Percentiles rank a stretch among this genome's conserved stretches.
These are phyloP conservation scores for Eutreptiella sp. DNA, from an alignment of 208 protist genomes.

Conservation along the genomic window DNA sequence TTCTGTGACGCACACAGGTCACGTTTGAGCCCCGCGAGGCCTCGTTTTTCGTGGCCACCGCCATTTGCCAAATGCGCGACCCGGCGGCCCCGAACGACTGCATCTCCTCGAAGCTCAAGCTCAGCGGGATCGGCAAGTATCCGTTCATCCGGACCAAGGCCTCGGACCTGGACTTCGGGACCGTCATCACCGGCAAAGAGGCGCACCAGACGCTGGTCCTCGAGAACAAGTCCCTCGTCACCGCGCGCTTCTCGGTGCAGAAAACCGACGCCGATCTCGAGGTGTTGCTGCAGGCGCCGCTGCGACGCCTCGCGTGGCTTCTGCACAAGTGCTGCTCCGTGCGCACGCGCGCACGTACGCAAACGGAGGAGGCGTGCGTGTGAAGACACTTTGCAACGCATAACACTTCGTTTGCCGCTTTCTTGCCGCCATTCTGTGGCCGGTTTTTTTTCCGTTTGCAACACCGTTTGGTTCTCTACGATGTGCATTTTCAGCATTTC, in stretches of 20 bases:
- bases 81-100: conserved; percentile 41
- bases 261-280: conserved; percentile 36
- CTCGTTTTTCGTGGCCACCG: conserved; percentile 57
- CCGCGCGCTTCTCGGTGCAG: conserved; percentile 47
- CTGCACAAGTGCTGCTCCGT: too few species aligned
- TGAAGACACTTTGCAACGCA: too few species aligned
- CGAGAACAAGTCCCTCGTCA: conserved; percentile 63
- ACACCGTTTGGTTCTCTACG: too few species aligned
- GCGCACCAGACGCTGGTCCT: conserved; percentile 46
- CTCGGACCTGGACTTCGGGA: conserved; percentile 42
- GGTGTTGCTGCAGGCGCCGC: too few species aligned
- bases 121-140: conserved; percentile 84
- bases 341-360: too few species aligned
- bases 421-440: too few species aligned
- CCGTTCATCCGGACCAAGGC: conserved; percentile 47
- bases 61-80: conserved; percentile 67
- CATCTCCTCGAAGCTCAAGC: conserved; percentile 46
- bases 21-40: conserved; percentile 66
- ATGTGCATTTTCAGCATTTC: too few species aligned
- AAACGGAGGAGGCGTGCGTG: too few species aligned
- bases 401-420: too few species aligned
- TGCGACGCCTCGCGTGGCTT: too few species aligned
- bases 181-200: conserved; percentile 37
- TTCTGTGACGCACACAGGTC: too few species aligned
- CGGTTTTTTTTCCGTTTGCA: too few species aligned